Base-by-base conservation (phyloP, 768 basidiomycete genomes). In the Boletus tylopilopsis region DNA sequence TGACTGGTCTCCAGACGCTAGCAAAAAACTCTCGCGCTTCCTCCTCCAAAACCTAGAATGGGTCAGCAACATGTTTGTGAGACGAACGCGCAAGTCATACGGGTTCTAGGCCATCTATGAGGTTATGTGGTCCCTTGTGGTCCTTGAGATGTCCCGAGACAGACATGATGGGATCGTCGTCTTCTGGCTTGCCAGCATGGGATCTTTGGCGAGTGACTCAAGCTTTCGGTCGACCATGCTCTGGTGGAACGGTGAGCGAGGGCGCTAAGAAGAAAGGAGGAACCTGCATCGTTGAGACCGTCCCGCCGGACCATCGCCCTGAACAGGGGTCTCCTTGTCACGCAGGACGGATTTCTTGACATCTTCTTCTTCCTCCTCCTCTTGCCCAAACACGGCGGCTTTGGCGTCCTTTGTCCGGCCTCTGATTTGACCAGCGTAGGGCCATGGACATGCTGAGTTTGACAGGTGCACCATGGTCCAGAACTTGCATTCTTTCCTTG, bases 101-200 rank as follows among this genome's bases (percentile, higher is more conserved):
- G 51, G 90, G 87, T 72, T 93, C 91, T 19, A 97, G 71, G 12
- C 91, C 93, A 60, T 95, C 94, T 10, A 92, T 80, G 2, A 97
- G 76, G 62, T 91, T 93, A 47, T 79, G 78, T 0, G 93, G 89
- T 16, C 80, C 73, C 61, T 94, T 94, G 64, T 90, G 88, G 57
- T 95, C 94, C 66, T 90, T 90, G 39, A 96, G 71, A 64, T 95
- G 92, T 66, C 96, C 94, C 12, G 95, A 71, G 8, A 90, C 91
- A 65, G 93, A 96, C 81, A 95, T 90, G 49, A 93, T 85, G 51
- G 96, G 77, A 62, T 97, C 94, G 54, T 94, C 90, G 62, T 95
- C 94, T 53, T 94, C 90, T 62, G 93, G 78, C 62, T 94, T 92
- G 50, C 93, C 94, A 79, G 76, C 82, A 97, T 92, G 57, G 87